Evolutionary conservation across 2,329 filamentous ascomycete genomes (phyloP), one percentile per base, ranked within the genome.

Genomic region (Colletotrichum zoysiae): DNA sequence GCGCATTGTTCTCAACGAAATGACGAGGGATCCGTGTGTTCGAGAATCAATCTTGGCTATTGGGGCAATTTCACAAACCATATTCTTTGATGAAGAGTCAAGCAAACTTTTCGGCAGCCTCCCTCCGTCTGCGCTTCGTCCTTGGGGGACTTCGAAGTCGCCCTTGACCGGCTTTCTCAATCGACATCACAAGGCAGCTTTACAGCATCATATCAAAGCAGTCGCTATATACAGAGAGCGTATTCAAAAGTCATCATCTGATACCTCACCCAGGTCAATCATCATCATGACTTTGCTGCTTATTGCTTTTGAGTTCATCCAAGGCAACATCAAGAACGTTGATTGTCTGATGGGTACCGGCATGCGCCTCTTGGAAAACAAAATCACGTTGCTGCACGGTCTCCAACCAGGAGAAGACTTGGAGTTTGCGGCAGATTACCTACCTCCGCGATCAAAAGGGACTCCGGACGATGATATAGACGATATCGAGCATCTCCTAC

Each of bases 41-140:
- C 71, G 65, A 1, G 74, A 76, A 26, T 75, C 76, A 14, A 60
- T 75, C 16, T 58, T 77, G 33, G 75, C 75, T 48, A 74, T 77
- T 18, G 74, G 74, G 3, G 75, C 75, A 0, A 67, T 76, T 26
- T 74, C 75, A 12, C 67, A 73, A 50, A 67, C 71, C 23, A 51
- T 75, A 11, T 74, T 72, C 59, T 65, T 72, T 23, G 59, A 61
- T n/a, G 62, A 59, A 9, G 38, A 44, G 26, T 46, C 61, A 12
- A 48, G 55, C 38, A 42, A 53, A 38, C 46, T n/a, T 5, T 23
- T 30, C 14, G 65, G 42, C 8, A 30, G 26, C n/a, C 30, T 50
- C 30, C 46, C 46, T 38, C 64, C 53, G 20, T 57, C 63, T 3
- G 51, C 63, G 6, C 56, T 66, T 9, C 46, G 48, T 18, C 63